Base-by-base conservation (phyloP, 2,329 filamentous ascomycete genomes). In the Neonectria ditissima region DNA sequence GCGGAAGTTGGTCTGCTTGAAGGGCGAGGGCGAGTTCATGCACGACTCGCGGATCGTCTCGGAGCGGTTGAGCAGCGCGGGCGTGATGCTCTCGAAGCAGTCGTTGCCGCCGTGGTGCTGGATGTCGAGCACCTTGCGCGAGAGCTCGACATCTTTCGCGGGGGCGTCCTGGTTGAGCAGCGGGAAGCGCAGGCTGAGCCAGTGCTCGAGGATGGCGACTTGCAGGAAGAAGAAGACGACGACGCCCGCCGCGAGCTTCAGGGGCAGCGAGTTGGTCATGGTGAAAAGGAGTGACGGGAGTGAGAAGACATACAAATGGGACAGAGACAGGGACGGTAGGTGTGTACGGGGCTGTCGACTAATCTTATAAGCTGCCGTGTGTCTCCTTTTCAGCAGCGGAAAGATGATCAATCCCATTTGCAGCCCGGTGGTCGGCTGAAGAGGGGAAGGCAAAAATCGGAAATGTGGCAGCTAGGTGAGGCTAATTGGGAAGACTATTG, bases 241-340 rank as follows among this genome's bases (percentile, higher is more conserved):
- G 26, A 48, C 44, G 26, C 44, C 44, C 44, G 44, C 26, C 22
- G 44, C 44, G 22, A 48, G 14, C 44, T 48, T 48, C 0, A 48
- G 44, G 26, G 44, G 44, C 18, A 48, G 44, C 26, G 44, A 24
- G 44, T 48, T 48, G 44, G 18, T 24, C 44, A 48, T 48, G 4
- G 14, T 48, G 44, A 41, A 41, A 41, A 41, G 32, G 37, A 41
- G 37, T 41, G 37, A 41, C 16, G n/a, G 13, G 11, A 11, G n/a
- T 41, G n/a, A 41, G n/a, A 41, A n/a, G 37, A 20, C 16, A n/a
- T n/a, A n/a, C n/a, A n/a, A n/a, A n/a, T n/a, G n/a, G n/a, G n/a
- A n/a, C n/a, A n/a, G n/a, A 20, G n/a, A 20, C 37, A 5, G n/a
- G 8, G 13, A 41, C 8, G 9, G 30, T 13, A 13, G 8, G n/a